Evolutionary conservation across 2,329 filamentous ascomycete genomes (phyloP), one percentile per base, ranked within the genome.

Genomic region (Colletotrichum navitas): DNA sequence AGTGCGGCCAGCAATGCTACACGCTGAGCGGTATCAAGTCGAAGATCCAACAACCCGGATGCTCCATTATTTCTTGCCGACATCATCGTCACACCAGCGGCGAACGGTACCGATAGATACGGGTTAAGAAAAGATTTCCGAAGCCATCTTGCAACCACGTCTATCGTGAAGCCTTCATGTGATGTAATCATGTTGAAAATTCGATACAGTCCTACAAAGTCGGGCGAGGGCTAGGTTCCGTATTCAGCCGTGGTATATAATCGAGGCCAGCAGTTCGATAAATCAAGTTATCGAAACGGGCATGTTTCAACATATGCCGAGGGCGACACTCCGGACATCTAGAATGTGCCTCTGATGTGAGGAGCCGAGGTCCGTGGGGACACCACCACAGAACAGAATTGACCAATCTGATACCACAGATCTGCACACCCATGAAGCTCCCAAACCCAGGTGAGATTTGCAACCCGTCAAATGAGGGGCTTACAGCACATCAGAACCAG

Each of bases 101-200:
- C 76, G 24, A 75, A 2, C 0, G 75, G 74, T 1, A 76, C 45
- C 1, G 73, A 71, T 8, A 74, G 60, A 6, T 63, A 56, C 24
- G 76, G 75, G 26, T 76, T 75, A 47, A 78, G 66, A 3, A 77
- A 39, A 41, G 66, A 74, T 5, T 70, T 74, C n/a, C 70, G 63
- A 2, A 76, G 18, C 34, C 73, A 64, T n/a, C 67, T 24, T 24
- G 55, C 66, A 24, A 77, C 65, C 4, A 74, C 73, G 56, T 78
- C 77, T 29, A 78, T 56, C 18, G 75, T 78, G 51, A 78, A 68
- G n/a, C 77, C 77, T 64, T 77, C 77, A 24, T 76, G 36, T 18
- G 68, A 71, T 26, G 63, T 55, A 10, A 36, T 10, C 68, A 71
- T 71, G 18, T 14, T 58, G 16, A 5, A 12, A 14, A 2, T 8